These are phyloP conservation scores for Solioccasus polychromus DNA, from an alignment of 768 basidiomycete genomes.

Conservation along the genomic window DNA sequence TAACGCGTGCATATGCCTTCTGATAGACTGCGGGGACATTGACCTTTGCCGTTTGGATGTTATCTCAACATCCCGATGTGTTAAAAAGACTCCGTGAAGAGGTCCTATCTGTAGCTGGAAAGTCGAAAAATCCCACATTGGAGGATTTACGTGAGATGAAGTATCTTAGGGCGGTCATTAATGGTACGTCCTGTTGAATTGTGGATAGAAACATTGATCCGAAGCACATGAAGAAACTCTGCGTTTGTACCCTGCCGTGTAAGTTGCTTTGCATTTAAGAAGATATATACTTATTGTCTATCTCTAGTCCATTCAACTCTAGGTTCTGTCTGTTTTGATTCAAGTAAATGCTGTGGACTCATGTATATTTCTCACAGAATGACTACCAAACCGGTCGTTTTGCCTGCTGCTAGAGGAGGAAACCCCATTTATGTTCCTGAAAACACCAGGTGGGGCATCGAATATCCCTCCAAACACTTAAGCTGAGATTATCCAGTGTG, in stretches of 20 bases:
- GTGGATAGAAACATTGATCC: not conserved
- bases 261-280: constrained; percentile 1
- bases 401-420: constrained; percentile 21
- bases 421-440: constrained; percentile 34
- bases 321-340: constrained; percentile 6
- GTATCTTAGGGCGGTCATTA: constrained; percentile 39
- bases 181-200: constrained; percentile 17
- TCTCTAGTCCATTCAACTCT: constrained; percentile 25
- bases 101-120: constrained; percentile 27
- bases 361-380: constrained; percentile 14
- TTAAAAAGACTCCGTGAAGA: constrained; percentile 31
- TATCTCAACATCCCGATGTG: constrained; percentile 28
- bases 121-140: constrained; percentile 26
- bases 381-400: constrained; percentile 19
- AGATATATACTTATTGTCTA: too few relatives aligned
- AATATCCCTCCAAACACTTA: not conserved
- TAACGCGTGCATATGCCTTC: not conserved
- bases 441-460: constrained; percentile 23
- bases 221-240: constrained; percentile 26
- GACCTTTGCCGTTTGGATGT: constrained; percentile 29
- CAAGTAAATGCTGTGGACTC: not conserved
- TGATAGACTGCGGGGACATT: constrained; percentile 30
- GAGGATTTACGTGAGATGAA: constrained; percentile 37
- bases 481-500: constrained; percentile 25
- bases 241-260: constrained; percentile 32